Evolutionary conservation across 441 rosid species (phyloP).

Genomic region (Capsella rubella): DNA sequence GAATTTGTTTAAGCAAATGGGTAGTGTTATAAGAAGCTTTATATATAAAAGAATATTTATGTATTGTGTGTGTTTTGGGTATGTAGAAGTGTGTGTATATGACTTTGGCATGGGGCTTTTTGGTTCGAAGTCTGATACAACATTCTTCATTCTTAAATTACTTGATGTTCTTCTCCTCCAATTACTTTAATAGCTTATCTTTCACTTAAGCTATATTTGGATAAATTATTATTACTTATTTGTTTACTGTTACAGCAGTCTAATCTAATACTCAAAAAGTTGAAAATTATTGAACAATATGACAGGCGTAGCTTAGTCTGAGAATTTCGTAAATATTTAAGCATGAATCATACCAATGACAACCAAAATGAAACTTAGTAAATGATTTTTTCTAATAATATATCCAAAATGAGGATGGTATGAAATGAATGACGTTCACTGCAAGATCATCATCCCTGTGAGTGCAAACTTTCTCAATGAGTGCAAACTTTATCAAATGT

Average conservation of each 20-base stretch:
- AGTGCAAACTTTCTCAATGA: background rate
- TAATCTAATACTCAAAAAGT: background rate
- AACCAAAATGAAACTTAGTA: constrained; percentile 7
- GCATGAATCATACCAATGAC: constrained; percentile 36
- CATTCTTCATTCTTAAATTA: constrained; percentile 32
- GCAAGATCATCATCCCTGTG: constrained; percentile 7
- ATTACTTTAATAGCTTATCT: constrained; percentile 42
- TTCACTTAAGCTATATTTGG: constrained; percentile 30
- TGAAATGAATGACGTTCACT: background rate
- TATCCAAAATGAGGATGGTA: constrained; percentile 2
- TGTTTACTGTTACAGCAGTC: constrained; percentile 36
- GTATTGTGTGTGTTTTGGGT: constrained; percentile 22
- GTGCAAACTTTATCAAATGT: background rate
- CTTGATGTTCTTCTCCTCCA: constrained; percentile 32
- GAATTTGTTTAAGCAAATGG: constrained; percentile 31
- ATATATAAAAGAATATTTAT: constrained; percentile 14
- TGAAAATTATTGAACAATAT: constrained; percentile 4
- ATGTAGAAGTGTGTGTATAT: constrained; percentile 37
- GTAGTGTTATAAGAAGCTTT: constrained; percentile 1
- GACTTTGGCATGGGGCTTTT: constrained; percentile 45
- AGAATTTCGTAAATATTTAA: constrained; percentile 7
- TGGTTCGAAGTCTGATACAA: constrained; percentile 40
- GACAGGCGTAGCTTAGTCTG: constrained; percentile 22
- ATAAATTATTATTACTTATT: background rate
- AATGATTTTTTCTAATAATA: background rate